Evolutionary conservation across 495 filamentous ascomycete genomes (phyloP), one percentile per base, ranked within the genome.

Genomic region (Neurospora sp.): DNA sequence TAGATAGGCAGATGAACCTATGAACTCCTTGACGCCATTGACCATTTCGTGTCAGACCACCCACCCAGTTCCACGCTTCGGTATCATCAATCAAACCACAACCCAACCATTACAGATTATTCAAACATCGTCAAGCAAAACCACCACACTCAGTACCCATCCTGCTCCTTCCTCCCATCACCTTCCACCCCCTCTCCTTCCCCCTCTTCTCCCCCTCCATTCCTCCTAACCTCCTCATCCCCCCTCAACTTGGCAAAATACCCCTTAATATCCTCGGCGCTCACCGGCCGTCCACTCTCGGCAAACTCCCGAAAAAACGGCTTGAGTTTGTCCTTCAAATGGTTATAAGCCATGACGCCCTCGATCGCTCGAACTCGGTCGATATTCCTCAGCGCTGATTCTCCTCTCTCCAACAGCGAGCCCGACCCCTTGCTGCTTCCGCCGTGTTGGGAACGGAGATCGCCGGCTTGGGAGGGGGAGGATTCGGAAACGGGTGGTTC

Each of bases 331-430:
- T 98, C 95, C 75, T 95, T 94, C 27, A 99, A 87, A 74, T 96
- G 90, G 76, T 97, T 97, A 80, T 98, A 99, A 14, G 92, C 93
- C 93, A 97, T 97, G 12, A 96, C 95, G 22, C 96, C 96, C 80
- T 99, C 94, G 74, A 99, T 97, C 4, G 96, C 96, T 22, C 90
- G 85, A 20, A 98, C 94, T 3, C 96, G 90, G 79, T 98, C 96
- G 22, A 99, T 89, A 74, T 92, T 94, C 80, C 88, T 93, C 38
- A 99, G 85, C 0, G 94, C 96, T 35, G 91, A 92, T 80, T 98
- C 95, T 45, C 95, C 96, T 22, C 93, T 91, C 37, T 98, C 94
- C 39, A 94, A 88, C 5, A 98, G 82, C 74, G 92, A 95, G 45
- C 91, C 92, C 68, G 83, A 85, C 39, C 85, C 86, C 59, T 80